Conservation (phyloP, 805 yeast species). For the Suhomyces pyralidae region DNA sequence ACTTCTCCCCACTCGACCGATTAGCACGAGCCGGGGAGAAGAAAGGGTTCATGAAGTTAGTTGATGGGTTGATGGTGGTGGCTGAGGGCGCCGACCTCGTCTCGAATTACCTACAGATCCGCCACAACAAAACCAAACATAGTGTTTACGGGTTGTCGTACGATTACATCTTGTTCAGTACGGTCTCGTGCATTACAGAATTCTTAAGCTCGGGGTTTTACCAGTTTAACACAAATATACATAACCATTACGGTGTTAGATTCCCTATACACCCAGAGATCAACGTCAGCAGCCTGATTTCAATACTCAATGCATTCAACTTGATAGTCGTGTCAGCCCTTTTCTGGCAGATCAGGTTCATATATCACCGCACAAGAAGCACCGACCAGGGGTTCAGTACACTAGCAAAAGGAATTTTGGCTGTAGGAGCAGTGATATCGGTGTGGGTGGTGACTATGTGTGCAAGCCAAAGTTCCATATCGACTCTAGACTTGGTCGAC, state of each 20-base stretch:
- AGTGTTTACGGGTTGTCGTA: slow-evolving; percentile 19
- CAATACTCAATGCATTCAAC: neutral
- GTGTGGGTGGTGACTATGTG: slow-evolving; percentile 5
- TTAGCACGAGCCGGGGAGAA: neutral
- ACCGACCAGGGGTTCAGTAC: slow-evolving; percentile 35
- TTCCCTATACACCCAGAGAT: slow-evolving; percentile 29
- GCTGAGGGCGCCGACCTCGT: neutral
- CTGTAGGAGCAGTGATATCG: slow-evolving; percentile 5
- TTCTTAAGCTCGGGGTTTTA: slow-evolving; percentile 9
- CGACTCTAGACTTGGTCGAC: slow-evolving; percentile 40
- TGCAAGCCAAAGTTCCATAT: slow-evolving; percentile 12
- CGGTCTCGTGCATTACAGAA: slow-evolving; percentile 5
- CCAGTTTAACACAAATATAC: slow-evolving; percentile 4
- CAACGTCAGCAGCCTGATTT: neutral
- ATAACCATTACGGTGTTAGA: slow-evolving; percentile 16
- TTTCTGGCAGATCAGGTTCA: slow-evolving; percentile 21
- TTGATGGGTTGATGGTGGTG: neutral
- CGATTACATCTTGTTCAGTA: slow-evolving; percentile 12
- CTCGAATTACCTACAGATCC: slow-evolving; percentile 2
- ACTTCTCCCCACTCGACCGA: neutral
- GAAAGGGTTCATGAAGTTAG: neutral
- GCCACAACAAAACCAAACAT: slow-evolving; percentile 11
- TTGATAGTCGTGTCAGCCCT: neutral
- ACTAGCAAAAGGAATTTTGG: slow-evolving; percentile 1
- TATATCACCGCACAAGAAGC: slow-evolving; percentile 29